A percentile compares a stretch with the other conserved stretches of the same genome.
phyloP scores from a whole-genome alignment of 1,284 basidiomycete genomes.

The Tausonia pullulans region DNA sequence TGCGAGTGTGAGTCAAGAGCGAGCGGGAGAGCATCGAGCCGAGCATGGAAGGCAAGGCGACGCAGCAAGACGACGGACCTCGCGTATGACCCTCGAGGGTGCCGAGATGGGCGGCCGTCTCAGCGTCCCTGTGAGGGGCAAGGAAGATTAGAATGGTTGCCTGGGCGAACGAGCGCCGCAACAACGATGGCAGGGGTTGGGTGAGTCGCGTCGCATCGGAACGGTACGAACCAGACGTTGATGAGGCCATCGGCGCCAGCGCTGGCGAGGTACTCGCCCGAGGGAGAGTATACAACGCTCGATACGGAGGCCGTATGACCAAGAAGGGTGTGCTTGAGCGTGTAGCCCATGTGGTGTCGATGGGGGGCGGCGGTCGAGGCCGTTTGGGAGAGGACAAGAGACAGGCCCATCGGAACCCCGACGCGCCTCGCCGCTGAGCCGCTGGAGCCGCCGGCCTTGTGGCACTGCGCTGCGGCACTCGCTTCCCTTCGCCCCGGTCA shows the following conservation, averaged over 20 bases:
- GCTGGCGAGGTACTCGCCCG: constrained; percentile 36
- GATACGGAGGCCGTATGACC: constrained; percentile 38
- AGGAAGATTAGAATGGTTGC: not conserved
- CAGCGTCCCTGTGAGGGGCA: constrained; percentile 22
- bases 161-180: too few relatives aligned
- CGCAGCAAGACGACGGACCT: not conserved
- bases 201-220: not conserved
- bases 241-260: constrained; percentile 35
- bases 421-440: too few relatives aligned
- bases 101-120: constrained; percentile 23
- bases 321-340: constrained; percentile 31
- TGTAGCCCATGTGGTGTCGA: constrained; percentile 17
- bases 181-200: not conserved
- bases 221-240: constrained; percentile 27
- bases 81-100: constrained; percentile 11
- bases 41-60: not conserved
- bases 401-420: too few relatives aligned
- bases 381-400: too few relatives aligned
- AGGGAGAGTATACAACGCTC: constrained; percentile 36
- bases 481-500: too few relatives aligned
- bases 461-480: too few relatives aligned
- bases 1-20: too few relatives aligned
- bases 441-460: too few relatives aligned
- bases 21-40: not conserved
- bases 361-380: too few relatives aligned